phyloP scores from a whole-genome alignment of 2,329 filamentous ascomycete species.

The Exophiala viscosa region DNA sequence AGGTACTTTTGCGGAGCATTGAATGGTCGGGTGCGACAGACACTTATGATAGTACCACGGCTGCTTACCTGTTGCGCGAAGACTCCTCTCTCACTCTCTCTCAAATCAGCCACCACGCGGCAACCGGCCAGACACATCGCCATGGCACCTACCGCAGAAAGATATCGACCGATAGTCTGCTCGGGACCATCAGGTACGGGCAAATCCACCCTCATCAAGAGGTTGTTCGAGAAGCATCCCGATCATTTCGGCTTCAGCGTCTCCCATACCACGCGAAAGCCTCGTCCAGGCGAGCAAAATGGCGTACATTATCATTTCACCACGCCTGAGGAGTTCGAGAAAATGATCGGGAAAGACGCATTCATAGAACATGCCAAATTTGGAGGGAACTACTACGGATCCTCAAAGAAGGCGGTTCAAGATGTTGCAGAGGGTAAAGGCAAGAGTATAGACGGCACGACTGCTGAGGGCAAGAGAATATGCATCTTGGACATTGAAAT shows the following conservation, averaged over 20 bases:
- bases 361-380: constrained; percentile 90
- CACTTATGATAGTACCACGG: too few species aligned
- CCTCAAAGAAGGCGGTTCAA: constrained; percentile 72
- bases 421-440: constrained; percentile 65
- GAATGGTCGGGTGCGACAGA: too few species aligned
- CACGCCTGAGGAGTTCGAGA: constrained; percentile 62
- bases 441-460: constrained; percentile 26
- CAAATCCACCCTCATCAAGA: constrained; percentile 42
- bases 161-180: constrained; percentile 38
- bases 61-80: too few species aligned
- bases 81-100: background rate
- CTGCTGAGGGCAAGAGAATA: constrained; percentile 60
- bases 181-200: constrained; percentile 42
- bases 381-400: constrained; percentile 82
- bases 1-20: background rate
- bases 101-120: background rate
- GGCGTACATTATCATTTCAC: constrained; percentile 81
- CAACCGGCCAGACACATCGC: background rate
- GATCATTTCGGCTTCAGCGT: constrained; percentile 43
- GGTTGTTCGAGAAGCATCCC: constrained; percentile 41
- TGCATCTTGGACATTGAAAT: constrained; percentile 95
- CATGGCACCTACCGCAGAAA: constrained; percentile 18
- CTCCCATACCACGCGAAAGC: constrained; percentile 73
- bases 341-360: constrained; percentile 62
- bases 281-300: constrained; percentile 69